phyloP scores from a whole-genome alignment of 208 protist genomes.

The Crithidia mellificae region DNA sequence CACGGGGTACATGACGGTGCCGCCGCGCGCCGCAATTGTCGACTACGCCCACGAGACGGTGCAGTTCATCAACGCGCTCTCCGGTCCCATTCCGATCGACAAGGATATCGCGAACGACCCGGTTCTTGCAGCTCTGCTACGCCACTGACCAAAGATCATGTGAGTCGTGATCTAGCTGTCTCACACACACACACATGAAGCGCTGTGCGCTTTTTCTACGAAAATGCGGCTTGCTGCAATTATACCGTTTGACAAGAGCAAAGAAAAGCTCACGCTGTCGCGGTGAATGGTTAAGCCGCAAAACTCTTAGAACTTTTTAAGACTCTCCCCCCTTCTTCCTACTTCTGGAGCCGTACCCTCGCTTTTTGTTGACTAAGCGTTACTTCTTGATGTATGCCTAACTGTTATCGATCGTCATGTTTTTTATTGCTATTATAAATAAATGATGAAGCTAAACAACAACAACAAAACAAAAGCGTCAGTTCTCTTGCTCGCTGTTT shows the following conservation, averaged over 20 bases:
- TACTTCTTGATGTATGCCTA: too few species aligned
- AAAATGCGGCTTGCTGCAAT: too few species aligned
- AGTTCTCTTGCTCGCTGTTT: too few species aligned
- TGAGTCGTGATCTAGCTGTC: too few species aligned
- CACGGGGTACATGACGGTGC: slow-evolving; percentile 32
- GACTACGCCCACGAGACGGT: slow-evolving; percentile 42
- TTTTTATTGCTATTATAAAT: too few species aligned
- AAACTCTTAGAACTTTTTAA: not conserved
- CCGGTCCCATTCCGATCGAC: slow-evolving; percentile 21
- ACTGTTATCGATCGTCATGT: too few species aligned
- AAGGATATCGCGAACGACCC: slow-evolving; percentile 13
- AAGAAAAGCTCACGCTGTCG: not conserved
- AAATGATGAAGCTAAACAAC: too few species aligned
- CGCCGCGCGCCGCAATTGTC: slow-evolving; percentile 46
- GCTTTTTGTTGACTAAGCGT: too few species aligned
- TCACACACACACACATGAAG: too few species aligned
- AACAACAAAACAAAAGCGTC: too few species aligned
- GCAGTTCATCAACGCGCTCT: slow-evolving; percentile 39
- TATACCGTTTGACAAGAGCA: not conserved
- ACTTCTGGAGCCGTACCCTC: not conserved
- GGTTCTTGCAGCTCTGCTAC: slow-evolving; percentile 11
- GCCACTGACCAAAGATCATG: too few species aligned
- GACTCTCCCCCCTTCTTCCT: not conserved
- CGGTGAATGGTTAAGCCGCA: too few species aligned
- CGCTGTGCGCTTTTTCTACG: slow-evolving; percentile 4